These are phyloP conservation scores for Gastrolobium villosum DNA, from an alignment of 306 rosid species.

Conservation along the genomic window DNA sequence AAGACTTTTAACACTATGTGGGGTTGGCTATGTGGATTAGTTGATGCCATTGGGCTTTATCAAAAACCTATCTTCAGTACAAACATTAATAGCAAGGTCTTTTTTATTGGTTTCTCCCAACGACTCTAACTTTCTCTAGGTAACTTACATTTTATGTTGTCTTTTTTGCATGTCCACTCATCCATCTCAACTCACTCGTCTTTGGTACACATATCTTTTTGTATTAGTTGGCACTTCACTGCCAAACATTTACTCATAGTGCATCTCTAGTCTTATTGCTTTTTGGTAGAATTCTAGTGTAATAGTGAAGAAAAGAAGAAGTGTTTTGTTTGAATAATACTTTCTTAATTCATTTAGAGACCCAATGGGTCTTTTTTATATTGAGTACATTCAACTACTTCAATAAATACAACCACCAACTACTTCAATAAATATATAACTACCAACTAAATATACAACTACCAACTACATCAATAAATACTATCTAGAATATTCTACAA, in stretches of 20 bases:
- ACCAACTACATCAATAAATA: too few species aligned
- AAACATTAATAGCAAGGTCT: not conserved
- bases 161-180: not conserved
- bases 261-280: not conserved
- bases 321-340: too few species aligned
- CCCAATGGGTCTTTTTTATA: too few species aligned
- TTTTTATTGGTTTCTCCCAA: not conserved
- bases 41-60: conserved; percentile 4
- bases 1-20: not conserved
- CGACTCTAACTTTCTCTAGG: not conserved
- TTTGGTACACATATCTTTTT: not conserved
- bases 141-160: not conserved
- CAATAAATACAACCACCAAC: too few species aligned
- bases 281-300: not conserved
- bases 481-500: too few species aligned
- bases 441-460: too few species aligned
- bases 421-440: too few species aligned
- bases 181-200: not conserved
- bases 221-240: not conserved
- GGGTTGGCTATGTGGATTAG: not conserved
- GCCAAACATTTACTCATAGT: not conserved
- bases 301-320: too few species aligned
- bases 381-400: too few species aligned
- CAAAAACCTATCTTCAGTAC: not conserved
- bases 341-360: too few species aligned